Evolutionary conservation across 2,329 filamentous ascomycete species (phyloP), one percentile per base, ranked within the genome.

Genomic region (Ascochyta rabiei): DNA sequence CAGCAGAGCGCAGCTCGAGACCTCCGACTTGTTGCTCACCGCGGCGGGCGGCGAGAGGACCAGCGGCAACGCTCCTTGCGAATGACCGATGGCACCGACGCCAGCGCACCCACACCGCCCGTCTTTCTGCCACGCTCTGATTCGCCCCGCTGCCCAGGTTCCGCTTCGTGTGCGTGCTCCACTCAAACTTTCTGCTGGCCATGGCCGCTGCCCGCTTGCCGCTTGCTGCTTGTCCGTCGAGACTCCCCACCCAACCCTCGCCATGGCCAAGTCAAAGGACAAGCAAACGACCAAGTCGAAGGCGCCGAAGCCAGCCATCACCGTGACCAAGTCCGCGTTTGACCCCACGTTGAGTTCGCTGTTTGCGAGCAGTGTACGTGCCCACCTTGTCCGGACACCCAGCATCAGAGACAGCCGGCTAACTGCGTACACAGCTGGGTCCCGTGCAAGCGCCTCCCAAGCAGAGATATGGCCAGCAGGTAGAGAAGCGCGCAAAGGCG

Each of bases 321-420:
- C 55, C n/a, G 52, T 63, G 24, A 48, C 67, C 58, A 70, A 75
- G 23, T 74, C 73, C 28, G 68, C 71, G 38, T 67, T 81, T 45
- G 77, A 81, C 57, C 75, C 78, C 16, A 66, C 65, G 33, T 61
- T 82, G 28, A 76, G 77, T n/a, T 80, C 78, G 47, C 70, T 82
- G 42, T 82, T 82, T 67, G 75, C 80, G 19, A 70, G 66, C 57
- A 77, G 72, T 61, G 75, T 77, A 59, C 57, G 72, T 62, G 51
- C 48, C 45, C 40, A 40, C 37, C 31, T 40, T 24, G 40, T 52
- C 48, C 38, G 40, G n/a, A 9, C n/a, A 23, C 40, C 12, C 31
- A 21, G 48, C 23, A 26, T 47, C n/a, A 12, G 18, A 50, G 37
- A 46, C 41, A 39, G 21, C 3, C 54, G 21, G 53, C 65, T 68